Evolutionary conservation across 2,329 filamentous ascomycete genomes (phyloP).

Genomic region (Basipetospora chlamydospora): DNA sequence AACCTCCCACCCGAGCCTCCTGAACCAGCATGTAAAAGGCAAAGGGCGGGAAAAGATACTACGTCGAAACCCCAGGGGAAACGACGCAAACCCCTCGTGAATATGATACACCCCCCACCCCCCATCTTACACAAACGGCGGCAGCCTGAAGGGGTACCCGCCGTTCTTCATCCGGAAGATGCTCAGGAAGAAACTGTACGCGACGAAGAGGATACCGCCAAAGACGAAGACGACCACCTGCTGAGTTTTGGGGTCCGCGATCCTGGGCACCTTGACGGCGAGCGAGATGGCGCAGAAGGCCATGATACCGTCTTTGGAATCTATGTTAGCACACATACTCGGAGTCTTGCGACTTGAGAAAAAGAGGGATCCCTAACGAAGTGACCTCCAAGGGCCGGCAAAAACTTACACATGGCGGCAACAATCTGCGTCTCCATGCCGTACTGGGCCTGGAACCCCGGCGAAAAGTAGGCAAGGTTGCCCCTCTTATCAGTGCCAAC

Average conservation of each 20-base stretch:
- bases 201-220: constrained; percentile 59
- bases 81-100: no score
- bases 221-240: constrained; percentile 70
- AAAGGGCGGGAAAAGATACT: no score
- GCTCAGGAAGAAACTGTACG: constrained; percentile 90
- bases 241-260: constrained; percentile 61
- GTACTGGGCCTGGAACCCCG: constrained; percentile 84
- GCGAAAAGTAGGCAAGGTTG: constrained; percentile 78
- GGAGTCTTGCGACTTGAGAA: background rate
- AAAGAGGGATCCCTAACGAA: background rate
- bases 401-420: constrained; percentile 72
- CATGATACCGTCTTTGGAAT: constrained; percentile 48
- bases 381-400: background rate
- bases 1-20: no score
- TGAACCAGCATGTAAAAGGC: no score
- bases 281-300: constrained; percentile 86
- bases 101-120: background rate
- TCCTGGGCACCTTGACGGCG: constrained; percentile 82
- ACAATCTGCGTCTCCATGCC: constrained; percentile 93
- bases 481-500: constrained; percentile 73
- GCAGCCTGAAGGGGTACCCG: constrained; percentile 86
- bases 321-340: constrained; percentile 1
- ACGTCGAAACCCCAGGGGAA: no score
- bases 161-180: constrained; percentile 91
- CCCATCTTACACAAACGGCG: constrained; percentile 57